phyloP scores from a whole-genome alignment of 306 rosid genomes.

The barrel medic (Medicago truncatula) region DNA sequence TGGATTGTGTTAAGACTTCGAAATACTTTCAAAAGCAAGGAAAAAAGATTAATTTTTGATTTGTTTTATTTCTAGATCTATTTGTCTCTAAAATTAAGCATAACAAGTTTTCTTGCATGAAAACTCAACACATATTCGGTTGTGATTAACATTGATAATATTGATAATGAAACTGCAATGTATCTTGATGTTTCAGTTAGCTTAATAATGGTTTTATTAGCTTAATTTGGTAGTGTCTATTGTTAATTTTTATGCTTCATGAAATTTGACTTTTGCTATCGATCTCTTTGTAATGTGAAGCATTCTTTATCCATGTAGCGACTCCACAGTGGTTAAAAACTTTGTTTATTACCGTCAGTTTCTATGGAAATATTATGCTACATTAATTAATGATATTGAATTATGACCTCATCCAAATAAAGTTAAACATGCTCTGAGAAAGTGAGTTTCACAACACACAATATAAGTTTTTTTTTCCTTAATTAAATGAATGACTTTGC shows the following conservation, averaged over 20 bases:
- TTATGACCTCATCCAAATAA: too few relatives aligned
- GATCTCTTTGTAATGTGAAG: too few relatives aligned
- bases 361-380: too few relatives aligned
- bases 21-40: not conserved
- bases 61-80: not conserved
- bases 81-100: not conserved
- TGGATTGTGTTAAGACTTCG: not conserved
- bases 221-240: not conserved
- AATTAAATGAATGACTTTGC: slow-evolving; percentile 31
- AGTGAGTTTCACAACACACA: too few relatives aligned
- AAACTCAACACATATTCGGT: slow-evolving; percentile 1
- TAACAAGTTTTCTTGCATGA: slow-evolving; percentile 1
- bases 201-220: slow-evolving; percentile 18
- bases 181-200: slow-evolving; percentile 12
- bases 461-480: too few relatives aligned
- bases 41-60: not conserved
- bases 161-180: not conserved
- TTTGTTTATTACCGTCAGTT: too few relatives aligned
- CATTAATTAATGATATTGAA: too few relatives aligned
- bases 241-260: too few relatives aligned
- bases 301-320: too few relatives aligned
- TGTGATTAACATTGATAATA: slow-evolving; percentile 6
- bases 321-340: too few relatives aligned
- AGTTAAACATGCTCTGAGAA: too few relatives aligned
- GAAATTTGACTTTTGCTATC: too few relatives aligned